Conservation (phyloP, 148 eudicot species). For the Silene uniflora region DNA sequence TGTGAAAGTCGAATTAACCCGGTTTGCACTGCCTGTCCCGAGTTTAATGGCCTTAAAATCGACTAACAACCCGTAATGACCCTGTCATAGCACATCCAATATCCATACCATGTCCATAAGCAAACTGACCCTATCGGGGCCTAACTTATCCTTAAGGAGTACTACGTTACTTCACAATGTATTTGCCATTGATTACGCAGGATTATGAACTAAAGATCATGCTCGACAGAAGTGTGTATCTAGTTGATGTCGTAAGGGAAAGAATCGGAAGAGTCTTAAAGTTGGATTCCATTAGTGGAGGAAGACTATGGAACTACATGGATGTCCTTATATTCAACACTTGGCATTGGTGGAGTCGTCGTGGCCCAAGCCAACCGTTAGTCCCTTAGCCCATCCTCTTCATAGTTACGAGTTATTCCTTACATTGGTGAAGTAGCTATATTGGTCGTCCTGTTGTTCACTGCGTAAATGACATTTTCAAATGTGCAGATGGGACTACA, state of each 20-base stretch:
- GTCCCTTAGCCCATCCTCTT: constrained; percentile 17
- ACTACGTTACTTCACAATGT: too few species aligned
- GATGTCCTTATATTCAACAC: constrained; percentile 86
- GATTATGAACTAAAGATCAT: constrained; percentile 62
- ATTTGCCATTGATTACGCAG: constrained; percentile 25
- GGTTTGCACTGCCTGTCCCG: too few species aligned
- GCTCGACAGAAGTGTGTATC: constrained; percentile 55
- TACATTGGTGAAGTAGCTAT: too few species aligned
- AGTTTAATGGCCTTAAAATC: too few species aligned
- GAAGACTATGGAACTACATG: constrained; percentile 61
- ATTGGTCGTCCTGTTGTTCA: too few species aligned
- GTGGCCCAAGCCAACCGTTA: constrained; percentile 80
- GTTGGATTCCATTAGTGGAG: constrained; percentile 61
- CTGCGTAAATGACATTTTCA: background rate
- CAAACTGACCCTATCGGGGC: too few species aligned
- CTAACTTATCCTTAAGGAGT: too few species aligned
- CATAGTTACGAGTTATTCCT: background rate
- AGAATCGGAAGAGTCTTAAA: constrained; percentile 60
- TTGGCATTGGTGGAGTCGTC: constrained; percentile 98
- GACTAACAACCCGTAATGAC: too few species aligned
- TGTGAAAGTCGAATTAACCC: too few species aligned
- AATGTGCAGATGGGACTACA: constrained; percentile 73
- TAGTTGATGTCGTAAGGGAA: constrained; percentile 70
- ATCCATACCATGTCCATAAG: too few species aligned
- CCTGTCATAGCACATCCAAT: too few species aligned